A percentile compares a stretch with the other conserved stretches of the same genome.
These are phyloP conservation scores for Coemansia sp. DNA, from an alignment of 192 early-diverging fungal genomes.

Conservation along the genomic window DNA sequence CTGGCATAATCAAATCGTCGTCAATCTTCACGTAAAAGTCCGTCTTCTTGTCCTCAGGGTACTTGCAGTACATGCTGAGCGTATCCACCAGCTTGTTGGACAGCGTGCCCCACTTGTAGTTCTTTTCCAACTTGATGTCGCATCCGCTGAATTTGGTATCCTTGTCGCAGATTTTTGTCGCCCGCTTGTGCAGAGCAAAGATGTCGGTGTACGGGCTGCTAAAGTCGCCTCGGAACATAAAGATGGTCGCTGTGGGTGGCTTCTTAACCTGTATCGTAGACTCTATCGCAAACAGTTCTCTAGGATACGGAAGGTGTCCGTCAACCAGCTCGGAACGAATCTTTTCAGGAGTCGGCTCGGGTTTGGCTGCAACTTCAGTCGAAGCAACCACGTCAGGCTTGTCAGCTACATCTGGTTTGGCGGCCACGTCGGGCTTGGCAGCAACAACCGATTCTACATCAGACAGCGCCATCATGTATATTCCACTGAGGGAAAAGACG, in stretches of 20 bases:
- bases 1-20: slow-evolving; percentile 2
- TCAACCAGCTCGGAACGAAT: too few relatives aligned
- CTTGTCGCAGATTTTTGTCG: not conserved
- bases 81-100: not conserved
- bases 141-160: not conserved
- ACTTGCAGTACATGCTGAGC: not conserved
- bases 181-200: slow-evolving; percentile 1
- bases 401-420: too few relatives aligned
- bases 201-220: not conserved
- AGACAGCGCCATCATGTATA: too few relatives aligned
- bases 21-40: too few relatives aligned
- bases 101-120: too few relatives aligned
- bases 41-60: not conserved
- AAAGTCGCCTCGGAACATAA: slow-evolving; percentile 6
- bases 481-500: too few relatives aligned
- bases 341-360: not conserved
- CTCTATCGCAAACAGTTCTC: too few relatives aligned
- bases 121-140: not conserved
- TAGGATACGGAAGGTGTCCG: too few relatives aligned
- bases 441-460: too few relatives aligned
- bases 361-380: not conserved
- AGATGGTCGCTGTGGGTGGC: not conserved
- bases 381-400: too few relatives aligned
- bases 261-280: too few relatives aligned
- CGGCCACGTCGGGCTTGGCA: too few relatives aligned